Base-by-base conservation (phyloP, 805 yeast genomes). In the Metschnikowia colocasiae region DNA sequence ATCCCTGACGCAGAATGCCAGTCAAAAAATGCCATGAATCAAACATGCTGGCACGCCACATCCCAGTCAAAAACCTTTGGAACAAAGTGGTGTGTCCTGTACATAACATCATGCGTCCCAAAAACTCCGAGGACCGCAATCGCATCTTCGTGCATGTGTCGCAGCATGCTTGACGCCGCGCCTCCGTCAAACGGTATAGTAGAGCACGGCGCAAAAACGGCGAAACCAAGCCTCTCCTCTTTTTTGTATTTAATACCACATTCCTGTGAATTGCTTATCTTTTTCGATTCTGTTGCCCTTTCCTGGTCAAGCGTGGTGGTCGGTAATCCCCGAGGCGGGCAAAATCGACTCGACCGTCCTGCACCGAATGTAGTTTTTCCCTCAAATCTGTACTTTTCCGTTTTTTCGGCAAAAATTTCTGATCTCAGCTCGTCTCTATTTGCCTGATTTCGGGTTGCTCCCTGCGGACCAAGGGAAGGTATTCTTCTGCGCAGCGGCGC, bases 131-230 rank as follows among this genome's bases (percentile, higher is more conserved):
- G 42, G 33, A n/a, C 26, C 42, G 42, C n/a, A 18, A 9, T 27
- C 42, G 20, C 34, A 18, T 39, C 25, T n/a, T 27, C 27, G 42
- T 29, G 34, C 42, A 39, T 39, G 42, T 39, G 42, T 39, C 32
- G 42, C 29, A 39, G 34, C 42, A 27, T 39, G 25, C 42, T 29
- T 39, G 42, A 22, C 32, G 42, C 42, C 42, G 42, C 34, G 42
- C 20, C 26, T 39, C 34, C 42, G 18, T 39, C 32, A 22, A 39
- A 22, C 33, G 13, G 25, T 9, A 29, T 29, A n/a, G 36, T 19
- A 29, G 34, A 13, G 34, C 42, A 27, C 33, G 31, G 15, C 37
- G 38, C 26, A 38, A 22, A 38, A 39, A 39, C 42, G 34, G 34
- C 19, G 25, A 29, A n/a, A 7, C n/a, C 25, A 8, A 6, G 18